Conservation (phyloP, 1,139 yeast genomes). For the Waltiozyma sp. region DNA sequence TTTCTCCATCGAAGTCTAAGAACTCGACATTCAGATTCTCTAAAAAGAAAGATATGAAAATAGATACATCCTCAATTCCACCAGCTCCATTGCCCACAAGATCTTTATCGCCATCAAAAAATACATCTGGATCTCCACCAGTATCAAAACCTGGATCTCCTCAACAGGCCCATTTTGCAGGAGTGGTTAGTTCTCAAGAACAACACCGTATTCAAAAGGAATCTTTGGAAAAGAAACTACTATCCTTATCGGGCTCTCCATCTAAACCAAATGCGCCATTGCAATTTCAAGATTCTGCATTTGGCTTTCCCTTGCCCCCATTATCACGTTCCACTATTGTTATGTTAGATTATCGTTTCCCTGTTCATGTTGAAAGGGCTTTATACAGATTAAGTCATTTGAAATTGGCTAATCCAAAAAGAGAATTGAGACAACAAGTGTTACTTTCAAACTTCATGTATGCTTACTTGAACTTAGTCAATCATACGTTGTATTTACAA, state of each 20-base stretch:
- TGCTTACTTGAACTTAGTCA: constrained; percentile 87
- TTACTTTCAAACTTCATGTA: constrained; percentile 92
- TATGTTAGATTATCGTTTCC: constrained; percentile 78
- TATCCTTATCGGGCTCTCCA: constrained; percentile 22
- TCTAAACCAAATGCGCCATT: constrained; percentile 55
- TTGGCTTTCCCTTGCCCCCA: constrained; percentile 79
- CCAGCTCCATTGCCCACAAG: neutral
- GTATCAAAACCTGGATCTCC: constrained; percentile 1
- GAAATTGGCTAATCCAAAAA: constrained; percentile 85
- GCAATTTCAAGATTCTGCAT: constrained; percentile 70
- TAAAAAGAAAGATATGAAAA: neutral
- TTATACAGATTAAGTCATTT: constrained; percentile 85
- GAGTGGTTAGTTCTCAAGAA: constrained; percentile 5
- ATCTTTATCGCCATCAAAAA: neutral
- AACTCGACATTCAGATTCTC: neutral
- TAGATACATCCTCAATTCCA: neutral
- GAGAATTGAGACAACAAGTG: constrained; percentile 88
- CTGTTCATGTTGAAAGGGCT: constrained; percentile 92
- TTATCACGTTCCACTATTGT: constrained; percentile 63
- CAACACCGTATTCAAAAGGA: constrained; percentile 14
- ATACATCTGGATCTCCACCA: neutral
- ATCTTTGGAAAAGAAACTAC: constrained; percentile 17
- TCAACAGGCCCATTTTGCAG: constrained; percentile 5
- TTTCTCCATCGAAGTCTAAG: neutral
- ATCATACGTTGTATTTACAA: constrained; percentile 72